phyloP scores from a whole-genome alignment of 225 moss, liverwort and hornwort genomes.

The Antitrichia curtipendula region DNA sequence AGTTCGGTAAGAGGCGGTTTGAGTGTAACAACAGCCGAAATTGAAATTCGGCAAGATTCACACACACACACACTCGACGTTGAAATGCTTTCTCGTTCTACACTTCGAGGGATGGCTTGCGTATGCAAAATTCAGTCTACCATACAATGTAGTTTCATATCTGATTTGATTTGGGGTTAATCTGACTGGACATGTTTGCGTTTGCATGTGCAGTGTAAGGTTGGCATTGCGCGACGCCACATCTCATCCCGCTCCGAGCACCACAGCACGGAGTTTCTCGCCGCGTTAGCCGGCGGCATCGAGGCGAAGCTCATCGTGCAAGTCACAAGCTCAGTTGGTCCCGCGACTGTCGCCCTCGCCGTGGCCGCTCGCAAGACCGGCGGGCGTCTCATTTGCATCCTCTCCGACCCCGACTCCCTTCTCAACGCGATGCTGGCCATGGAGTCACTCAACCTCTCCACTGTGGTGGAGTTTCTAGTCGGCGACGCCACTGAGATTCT shows the following conservation, averaged over 20 bases:
- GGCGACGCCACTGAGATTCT: constrained; percentile 58
- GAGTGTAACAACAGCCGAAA: background rate
- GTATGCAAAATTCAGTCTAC: too few species aligned
- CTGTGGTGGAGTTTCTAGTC: constrained; percentile 58
- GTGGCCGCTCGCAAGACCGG: constrained; percentile 65
- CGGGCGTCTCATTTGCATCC: constrained; percentile 61
- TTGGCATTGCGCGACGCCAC: constrained; percentile 30
- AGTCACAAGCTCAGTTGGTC: constrained; percentile 32
- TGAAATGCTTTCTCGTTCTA: background rate
- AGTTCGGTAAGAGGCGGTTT: background rate
- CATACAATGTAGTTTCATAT: background rate
- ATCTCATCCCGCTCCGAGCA: constrained; percentile 34
- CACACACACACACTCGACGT: background rate
- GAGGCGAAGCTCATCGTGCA: constrained; percentile 59
- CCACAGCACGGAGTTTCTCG: constrained; percentile 70
- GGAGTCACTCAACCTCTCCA: constrained; percentile 59
- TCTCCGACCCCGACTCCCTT: constrained; percentile 36
- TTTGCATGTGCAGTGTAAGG: constrained; percentile 43
- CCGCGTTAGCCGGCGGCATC: constrained; percentile 74
- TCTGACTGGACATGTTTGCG: background rate
- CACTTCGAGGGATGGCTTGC: background rate
- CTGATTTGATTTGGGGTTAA: background rate
- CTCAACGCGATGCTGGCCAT: constrained; percentile 61
- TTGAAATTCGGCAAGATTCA: background rate
- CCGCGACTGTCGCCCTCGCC: constrained; percentile 62